Percentiles rank a stretch among this genome's conserved stretches.
phyloP scores from a whole-genome alignment of 2,329 filamentous ascomycete genomes.

The Arthrobotrys sinensis region DNA sequence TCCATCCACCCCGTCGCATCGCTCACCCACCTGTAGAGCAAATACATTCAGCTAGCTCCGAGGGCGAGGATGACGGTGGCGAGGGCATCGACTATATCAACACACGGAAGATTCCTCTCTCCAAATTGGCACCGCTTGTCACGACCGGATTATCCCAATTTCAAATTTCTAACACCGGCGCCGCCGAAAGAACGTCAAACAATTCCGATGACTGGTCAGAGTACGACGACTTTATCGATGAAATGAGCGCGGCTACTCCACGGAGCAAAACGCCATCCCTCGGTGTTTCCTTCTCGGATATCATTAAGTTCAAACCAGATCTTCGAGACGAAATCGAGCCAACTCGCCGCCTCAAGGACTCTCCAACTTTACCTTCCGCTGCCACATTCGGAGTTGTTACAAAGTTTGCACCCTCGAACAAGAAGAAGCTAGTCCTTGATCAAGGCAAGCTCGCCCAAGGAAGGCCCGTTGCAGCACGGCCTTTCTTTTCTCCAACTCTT shows the following conservation, averaged over 20 bases:
- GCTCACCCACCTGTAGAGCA: constrained; percentile 41
- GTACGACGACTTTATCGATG: constrained; percentile 52
- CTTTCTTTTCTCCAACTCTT: constrained; percentile 54
- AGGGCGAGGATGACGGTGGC: constrained; percentile 44
- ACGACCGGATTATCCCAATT: constrained; percentile 42
- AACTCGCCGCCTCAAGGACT: constrained; percentile 47
- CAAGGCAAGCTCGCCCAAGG: constrained; percentile 45
- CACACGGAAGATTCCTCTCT: constrained; percentile 36
- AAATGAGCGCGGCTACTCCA: constrained; percentile 55
- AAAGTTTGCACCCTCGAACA: constrained; percentile 51
- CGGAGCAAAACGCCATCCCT: constrained; percentile 44
- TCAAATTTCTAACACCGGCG: constrained; percentile 3
- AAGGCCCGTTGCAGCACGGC: constrained; percentile 48
- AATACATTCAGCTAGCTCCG: constrained; percentile 30
- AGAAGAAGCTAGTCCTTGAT: constrained; percentile 57
- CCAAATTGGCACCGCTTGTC: constrained; percentile 40
- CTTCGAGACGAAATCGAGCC: constrained; percentile 50
- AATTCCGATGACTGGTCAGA: constrained; percentile 47
- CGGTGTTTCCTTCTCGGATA: constrained; percentile 30
- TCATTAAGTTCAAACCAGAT: constrained; percentile 46
- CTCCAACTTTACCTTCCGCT: constrained; percentile 54
- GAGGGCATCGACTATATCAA: constrained; percentile 55
- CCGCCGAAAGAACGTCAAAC: constrained; percentile 21
- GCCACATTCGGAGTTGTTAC: constrained; percentile 53
- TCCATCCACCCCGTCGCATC: constrained; percentile 51